These are phyloP conservation scores for Lyophyllum decastes DNA, from an alignment of 768 basidiomycete genomes.

Conservation along the genomic window DNA sequence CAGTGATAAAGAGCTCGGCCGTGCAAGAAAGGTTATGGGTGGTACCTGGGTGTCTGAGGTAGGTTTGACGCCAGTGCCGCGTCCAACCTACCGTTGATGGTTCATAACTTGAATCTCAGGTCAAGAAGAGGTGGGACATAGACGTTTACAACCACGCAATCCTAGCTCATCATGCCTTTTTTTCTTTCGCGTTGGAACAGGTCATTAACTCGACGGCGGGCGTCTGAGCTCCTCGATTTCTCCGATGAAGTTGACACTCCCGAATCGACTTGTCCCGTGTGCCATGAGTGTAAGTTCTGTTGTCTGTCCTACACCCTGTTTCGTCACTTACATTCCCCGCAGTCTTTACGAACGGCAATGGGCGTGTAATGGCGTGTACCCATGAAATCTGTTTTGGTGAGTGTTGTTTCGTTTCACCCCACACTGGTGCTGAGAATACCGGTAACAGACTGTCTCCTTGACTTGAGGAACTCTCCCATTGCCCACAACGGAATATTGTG, in stretches of 20 bases:
- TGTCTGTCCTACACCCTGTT: not conserved
- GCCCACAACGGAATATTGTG: conserved; percentile 64
- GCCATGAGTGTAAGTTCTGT: conserved; percentile 52
- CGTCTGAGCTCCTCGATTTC: conserved; percentile 43
- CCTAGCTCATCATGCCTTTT: no score
- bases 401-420: conserved; percentile 8
- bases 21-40: conserved; percentile 53
- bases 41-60: conserved; percentile 42
- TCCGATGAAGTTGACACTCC: conserved; percentile 46
- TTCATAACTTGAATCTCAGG: conserved; percentile 16
- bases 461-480: conserved; percentile 51
- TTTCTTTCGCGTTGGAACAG: conserved; percentile 20
- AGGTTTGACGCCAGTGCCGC: not conserved
- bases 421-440: not conserved
- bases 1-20: conserved; percentile 55
- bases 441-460: conserved; percentile 53
- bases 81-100: not conserved
- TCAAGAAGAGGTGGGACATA: conserved; percentile 35
- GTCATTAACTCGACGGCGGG: conserved; percentile 50
- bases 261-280: conserved; percentile 60
- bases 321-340: not conserved
- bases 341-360: conserved; percentile 52
- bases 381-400: conserved; percentile 67
- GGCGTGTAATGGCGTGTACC: conserved; percentile 63
- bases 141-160: not conserved